Evolutionary conservation across 352 stramenopile genomes (phyloP), one percentile per base, ranked within the genome.

Genomic region (Peronospora farinosa): DNA sequence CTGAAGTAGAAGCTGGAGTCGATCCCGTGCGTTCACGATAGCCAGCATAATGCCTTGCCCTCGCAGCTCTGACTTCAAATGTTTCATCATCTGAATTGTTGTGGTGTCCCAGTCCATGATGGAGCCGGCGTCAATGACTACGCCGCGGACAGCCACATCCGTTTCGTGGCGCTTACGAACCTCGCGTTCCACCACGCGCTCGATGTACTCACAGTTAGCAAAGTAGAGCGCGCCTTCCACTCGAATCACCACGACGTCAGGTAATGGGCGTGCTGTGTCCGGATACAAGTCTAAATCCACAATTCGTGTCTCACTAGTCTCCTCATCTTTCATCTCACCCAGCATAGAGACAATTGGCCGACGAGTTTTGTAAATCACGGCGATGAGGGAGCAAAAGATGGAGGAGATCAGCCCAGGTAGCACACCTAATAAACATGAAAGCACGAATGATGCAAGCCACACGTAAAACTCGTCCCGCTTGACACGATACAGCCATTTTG

Each of bases 61-160:
- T 17, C 63, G 57, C 27, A 92, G 60, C 25, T 87, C 73, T 32
- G 74, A 54, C 38, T 85, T 77, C 27, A 92, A 52, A 37, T 84
- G 70, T 47, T 92, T 88, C 72, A 92, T 87, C 76, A 88, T 87
- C 51, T 92, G 81, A 35, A 92, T 87, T 13, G 81, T 88, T 0
- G 81, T 92, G 9, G 76, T 86, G 54, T 92, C 81, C 71, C 79
- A 87, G 40, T 92, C 81, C 74, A 88, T 88, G 46, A 89, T 82
- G 40, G 69, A 89, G 17, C 68, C 65, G 25, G 78, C 78, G 43
- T 92, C 81, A 39, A 90, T 85, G 6, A 84, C 65, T 30, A 88
- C 74, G 28, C 77, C 77, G 31, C 62, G 63, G 31, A 86, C 72
- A 27, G 37, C 47, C 23, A 78, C 68, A 9, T 68, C 54, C 4